Conservation (phyloP, 1,284 basidiomycete species). For the Cystobasidium slooffiae region DNA sequence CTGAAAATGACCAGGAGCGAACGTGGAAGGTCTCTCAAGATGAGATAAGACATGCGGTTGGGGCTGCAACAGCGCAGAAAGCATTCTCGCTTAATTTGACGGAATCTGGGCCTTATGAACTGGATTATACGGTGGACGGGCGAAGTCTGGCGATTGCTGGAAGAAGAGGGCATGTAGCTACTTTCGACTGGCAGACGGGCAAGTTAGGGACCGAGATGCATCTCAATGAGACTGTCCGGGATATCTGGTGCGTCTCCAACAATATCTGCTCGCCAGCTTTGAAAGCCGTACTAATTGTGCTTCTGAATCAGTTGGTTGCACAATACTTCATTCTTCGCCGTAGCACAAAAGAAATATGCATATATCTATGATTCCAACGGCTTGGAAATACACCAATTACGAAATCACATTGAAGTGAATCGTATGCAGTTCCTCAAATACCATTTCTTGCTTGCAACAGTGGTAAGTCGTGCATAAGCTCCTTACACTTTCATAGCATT, state of each 20-base stretch:
- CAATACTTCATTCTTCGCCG: slow-evolving; percentile 88
- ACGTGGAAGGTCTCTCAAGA: slow-evolving; percentile 87
- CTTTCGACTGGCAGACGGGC: slow-evolving; percentile 92
- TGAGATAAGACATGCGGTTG: slow-evolving; percentile 73
- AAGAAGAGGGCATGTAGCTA: slow-evolving; percentile 83
- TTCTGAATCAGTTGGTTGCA: slow-evolving; percentile 75
- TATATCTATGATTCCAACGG: slow-evolving; percentile 96
- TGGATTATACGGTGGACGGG: slow-evolving; percentile 86
- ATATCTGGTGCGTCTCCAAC: slow-evolving; percentile 73
- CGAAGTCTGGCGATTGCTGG: slow-evolving; percentile 83
- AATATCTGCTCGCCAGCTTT: not conserved
- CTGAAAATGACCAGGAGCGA: slow-evolving; percentile 76
- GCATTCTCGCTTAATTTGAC: slow-evolving; percentile 80
- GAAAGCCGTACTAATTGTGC: not conserved
- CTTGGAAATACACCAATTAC: slow-evolving; percentile 85
- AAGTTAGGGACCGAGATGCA: slow-evolving; percentile 86
- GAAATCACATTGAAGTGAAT: slow-evolving; percentile 82
- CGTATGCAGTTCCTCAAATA: slow-evolving; percentile 91
- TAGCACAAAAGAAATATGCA: slow-evolving; percentile 94
- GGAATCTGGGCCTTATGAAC: slow-evolving; percentile 77
- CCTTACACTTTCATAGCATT: not conserved
- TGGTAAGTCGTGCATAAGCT: slow-evolving; percentile 63
- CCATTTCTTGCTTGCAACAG: slow-evolving; percentile 87
- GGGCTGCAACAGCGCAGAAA: slow-evolving; percentile 63
- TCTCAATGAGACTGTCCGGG: slow-evolving; percentile 82